Evolutionary conservation across 2,329 filamentous ascomycete genomes (phyloP).

Genomic region (Boeremia exigua): DNA sequence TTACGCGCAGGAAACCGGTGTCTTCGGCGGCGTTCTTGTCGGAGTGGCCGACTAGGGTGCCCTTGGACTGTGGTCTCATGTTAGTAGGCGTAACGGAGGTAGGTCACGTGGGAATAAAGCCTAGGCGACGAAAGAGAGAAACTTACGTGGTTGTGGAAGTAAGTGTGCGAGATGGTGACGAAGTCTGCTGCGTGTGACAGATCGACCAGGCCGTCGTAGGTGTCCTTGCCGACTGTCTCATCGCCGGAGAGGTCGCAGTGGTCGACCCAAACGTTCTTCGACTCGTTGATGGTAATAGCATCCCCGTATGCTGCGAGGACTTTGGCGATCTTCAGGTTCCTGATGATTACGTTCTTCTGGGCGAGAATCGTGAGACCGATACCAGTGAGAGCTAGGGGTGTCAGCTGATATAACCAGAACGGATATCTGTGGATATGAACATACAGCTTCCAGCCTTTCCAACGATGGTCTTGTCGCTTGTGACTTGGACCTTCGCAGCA

Average conservation of each 20-base stretch:
- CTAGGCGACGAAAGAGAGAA: background rate
- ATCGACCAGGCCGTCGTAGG: constrained; percentile 57
- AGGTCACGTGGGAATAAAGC: background rate
- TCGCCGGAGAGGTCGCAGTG: constrained; percentile 67
- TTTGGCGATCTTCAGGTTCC: constrained; percentile 67
- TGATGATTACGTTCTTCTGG: constrained; percentile 65
- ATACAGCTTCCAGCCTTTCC: constrained; percentile 51
- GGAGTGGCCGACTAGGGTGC: constrained; percentile 64
- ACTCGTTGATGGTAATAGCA: constrained; percentile 63
- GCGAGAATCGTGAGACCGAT: constrained; percentile 61
- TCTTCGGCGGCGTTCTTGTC: constrained; percentile 62
- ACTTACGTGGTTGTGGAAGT: constrained; percentile 59
- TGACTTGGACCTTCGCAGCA: constrained; percentile 32
- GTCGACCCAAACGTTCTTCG: constrained; percentile 66
- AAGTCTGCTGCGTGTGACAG: constrained; percentile 67
- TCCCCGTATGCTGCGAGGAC: constrained; percentile 63
- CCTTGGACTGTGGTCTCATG: constrained; percentile 55
- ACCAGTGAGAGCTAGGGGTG: constrained; percentile 46
- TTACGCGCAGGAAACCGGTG: constrained; percentile 66
- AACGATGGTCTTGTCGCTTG: constrained; percentile 32
- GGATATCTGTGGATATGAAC: constrained; percentile 23
- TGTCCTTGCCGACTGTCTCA: constrained; percentile 31
- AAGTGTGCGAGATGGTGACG: constrained; percentile 60
- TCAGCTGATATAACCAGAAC: constrained; percentile 32
- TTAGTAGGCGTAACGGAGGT: background rate